Percentiles rank a stretch among this genome's conserved stretches.
Conservation (phyloP, 2,329 filamentous ascomycete species). For the Epichloe elymi region DNA sequence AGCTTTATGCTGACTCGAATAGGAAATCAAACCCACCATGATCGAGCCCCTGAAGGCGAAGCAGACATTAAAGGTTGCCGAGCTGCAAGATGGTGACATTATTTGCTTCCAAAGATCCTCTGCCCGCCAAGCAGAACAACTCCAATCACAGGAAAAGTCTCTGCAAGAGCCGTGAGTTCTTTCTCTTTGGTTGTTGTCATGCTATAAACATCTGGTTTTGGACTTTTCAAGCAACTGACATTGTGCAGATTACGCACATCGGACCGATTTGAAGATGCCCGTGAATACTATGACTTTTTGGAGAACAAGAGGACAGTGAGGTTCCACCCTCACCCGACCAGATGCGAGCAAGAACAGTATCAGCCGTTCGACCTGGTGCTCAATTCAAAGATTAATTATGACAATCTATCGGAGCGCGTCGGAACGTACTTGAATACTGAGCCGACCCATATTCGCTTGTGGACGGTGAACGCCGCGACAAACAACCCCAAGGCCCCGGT, state of each 20-base stretch:
- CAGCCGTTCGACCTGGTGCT: conserved; percentile 63
- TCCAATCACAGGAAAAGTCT: conserved; percentile 15
- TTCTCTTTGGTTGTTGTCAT: not conserved
- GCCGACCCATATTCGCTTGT: conserved; percentile 81
- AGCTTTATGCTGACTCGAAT: conserved; percentile 1
- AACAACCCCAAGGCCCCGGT: conserved; percentile 68
- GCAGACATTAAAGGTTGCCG: conserved; percentile 75
- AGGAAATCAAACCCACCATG: conserved; percentile 96
- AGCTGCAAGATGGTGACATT: conserved; percentile 94
- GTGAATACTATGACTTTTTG: conserved; percentile 86
- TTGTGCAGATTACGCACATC: conserved; percentile 14
- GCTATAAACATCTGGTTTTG: not conserved
- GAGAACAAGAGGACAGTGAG: conserved; percentile 68
- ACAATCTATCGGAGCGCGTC: conserved; percentile 72
- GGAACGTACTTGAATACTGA: conserved; percentile 65
- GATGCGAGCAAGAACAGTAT: conserved; percentile 43
- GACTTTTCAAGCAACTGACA: not conserved
- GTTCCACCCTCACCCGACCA: conserved; percentile 56
- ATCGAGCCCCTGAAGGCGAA: conserved; percentile 91
- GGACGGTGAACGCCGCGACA: conserved; percentile 64
- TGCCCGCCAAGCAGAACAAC: conserved; percentile 31
- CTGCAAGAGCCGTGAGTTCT: conserved; percentile 19
- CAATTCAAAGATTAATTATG: conserved; percentile 82
- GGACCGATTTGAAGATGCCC: conserved; percentile 56
- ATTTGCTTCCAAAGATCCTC: conserved; percentile 73